Evolutionary conservation across 495 filamentous ascomycete species (phyloP), one percentile per base, ranked within the genome.

Genomic region (Aspergillus sclerotioniger): DNA sequence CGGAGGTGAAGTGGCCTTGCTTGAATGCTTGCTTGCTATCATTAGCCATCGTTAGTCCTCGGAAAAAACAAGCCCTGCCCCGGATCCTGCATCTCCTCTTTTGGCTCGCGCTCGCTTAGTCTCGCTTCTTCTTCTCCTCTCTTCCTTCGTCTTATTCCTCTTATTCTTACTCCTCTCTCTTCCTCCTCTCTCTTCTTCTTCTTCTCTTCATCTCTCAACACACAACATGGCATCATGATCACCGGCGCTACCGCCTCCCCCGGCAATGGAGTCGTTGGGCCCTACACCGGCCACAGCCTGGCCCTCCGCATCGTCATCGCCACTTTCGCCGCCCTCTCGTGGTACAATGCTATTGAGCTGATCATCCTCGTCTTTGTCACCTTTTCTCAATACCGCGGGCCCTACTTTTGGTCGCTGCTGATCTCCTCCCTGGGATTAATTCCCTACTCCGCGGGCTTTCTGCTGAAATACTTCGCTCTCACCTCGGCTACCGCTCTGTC

Each of bases 331-430:
- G 80, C 76, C 25, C 67, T 84, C 48, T 77, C 79, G 29, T 81
- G 77, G 74, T 84, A 81, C 61, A 81, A 84, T 58, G 76, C 80
- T 47, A 71, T 82, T 45, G 81, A 84, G 50, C 74, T 84, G 48
- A 75, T 80, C 58, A 64, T 80, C n/a, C 76, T 80, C 20, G 75
- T 83, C 57, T 82, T 81, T 61, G 69, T 84, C 50, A 78, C 79
- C 28, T 84, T 86, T 56, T 72, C 76, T 28, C 74, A 76, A 46
- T 79, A 78, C 29, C 70, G 67, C 10, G 82, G 82, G 6, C 70
- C 82, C 21, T 84, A 86, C 69, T 86, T 85, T 63, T 85, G 82
- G 81, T 76, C 78, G 35, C 69, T 82, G 50, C 62, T 83, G 7
- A 60, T 84, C 39, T 73, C 74, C 4, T 80, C 81, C 31, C 72